A percentile compares a stretch with the other conserved stretches of the same genome.
phyloP scores from a whole-genome alignment of 192 early-diverging fungal species.

The Backusella tuberculispora region DNA sequence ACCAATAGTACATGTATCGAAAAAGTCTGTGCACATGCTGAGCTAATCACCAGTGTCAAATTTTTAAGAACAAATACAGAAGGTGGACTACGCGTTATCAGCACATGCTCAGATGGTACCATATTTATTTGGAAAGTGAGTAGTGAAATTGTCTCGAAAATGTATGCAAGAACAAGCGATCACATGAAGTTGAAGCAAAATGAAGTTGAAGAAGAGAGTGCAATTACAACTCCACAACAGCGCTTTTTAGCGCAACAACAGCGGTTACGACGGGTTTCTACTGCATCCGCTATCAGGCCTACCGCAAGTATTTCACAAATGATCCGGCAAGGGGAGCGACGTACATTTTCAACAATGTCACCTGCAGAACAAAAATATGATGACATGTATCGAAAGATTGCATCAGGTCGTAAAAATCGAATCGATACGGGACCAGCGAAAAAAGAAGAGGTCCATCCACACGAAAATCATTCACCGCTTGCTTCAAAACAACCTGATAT shows the following conservation, averaged over 20 bases:
- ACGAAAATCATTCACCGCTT: not conserved
- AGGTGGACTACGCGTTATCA: slow-evolving; percentile 52
- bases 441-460: not conserved
- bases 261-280: slow-evolving; percentile 26
- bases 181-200: slow-evolving; percentile 12
- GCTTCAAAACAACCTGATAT: not conserved
- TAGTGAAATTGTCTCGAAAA: slow-evolving; percentile 44
- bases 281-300: slow-evolving; percentile 6
- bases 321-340: slow-evolving; percentile 34
- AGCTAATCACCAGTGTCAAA: slow-evolving; percentile 70
- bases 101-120: slow-evolving; percentile 75
- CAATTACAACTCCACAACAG: slow-evolving; percentile 3
- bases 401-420: not conserved
- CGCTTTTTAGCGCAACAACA: slow-evolving; percentile 6
- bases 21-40: slow-evolving; percentile 67
- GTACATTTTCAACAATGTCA: slow-evolving; percentile 42
- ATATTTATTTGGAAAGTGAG: slow-evolving; percentile 76
- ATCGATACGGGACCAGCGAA: not conserved
- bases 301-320: slow-evolving; percentile 35
- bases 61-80: slow-evolving; percentile 45
- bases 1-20: slow-evolving; percentile 61
- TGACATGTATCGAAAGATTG: slow-evolving; percentile 40
- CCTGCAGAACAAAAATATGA: slow-evolving; percentile 44
- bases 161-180: slow-evolving; percentile 31
- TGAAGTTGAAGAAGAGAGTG: not conserved